These are phyloP conservation scores for Aspergillus cejpii DNA, from an alignment of 2,329 filamentous ascomycete genomes.

Conservation along the genomic window DNA sequence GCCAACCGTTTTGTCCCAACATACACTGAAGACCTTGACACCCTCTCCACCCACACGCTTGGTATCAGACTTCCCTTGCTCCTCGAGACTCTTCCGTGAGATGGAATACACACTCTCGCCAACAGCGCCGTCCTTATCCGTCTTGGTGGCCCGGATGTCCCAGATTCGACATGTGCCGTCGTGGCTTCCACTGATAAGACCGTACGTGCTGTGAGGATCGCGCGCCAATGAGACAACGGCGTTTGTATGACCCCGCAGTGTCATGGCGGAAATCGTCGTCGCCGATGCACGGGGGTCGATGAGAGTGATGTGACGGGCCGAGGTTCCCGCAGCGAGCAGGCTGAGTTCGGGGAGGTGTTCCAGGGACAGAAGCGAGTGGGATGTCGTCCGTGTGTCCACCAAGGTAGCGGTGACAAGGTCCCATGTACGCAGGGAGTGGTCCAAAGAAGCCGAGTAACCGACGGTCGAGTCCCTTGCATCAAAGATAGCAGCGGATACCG, in stretches of 20 bases:
- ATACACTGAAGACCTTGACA: constrained; percentile 81
- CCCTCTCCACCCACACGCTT: constrained; percentile 68
- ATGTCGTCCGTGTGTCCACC: constrained; percentile 75
- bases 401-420: constrained; percentile 74
- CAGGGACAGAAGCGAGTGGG: constrained; percentile 75
- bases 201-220: constrained; percentile 64
- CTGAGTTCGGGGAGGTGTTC: constrained; percentile 62
- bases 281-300: constrained; percentile 80
- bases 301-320: constrained; percentile 81
- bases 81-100: constrained; percentile 63
- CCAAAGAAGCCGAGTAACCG: constrained; percentile 83
- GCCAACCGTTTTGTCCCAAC: constrained; percentile 78
- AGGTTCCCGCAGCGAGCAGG: constrained; percentile 67
- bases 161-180: constrained; percentile 90
- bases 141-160: constrained; percentile 70
- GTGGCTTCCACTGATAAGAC: constrained; percentile 81
- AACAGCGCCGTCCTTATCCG: constrained; percentile 51
- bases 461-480: constrained; percentile 78
- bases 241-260: constrained; percentile 83
- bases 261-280: constrained; percentile 73
- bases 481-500: constrained; percentile 76
- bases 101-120: constrained; percentile 73
- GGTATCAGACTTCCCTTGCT: constrained; percentile 52
- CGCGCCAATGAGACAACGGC: constrained; percentile 54
- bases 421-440: constrained; percentile 85